Percentiles rank a stretch among this genome's conserved stretches.
Conservation (phyloP, 306 rosid species). For the Acacia melanoxylon region DNA sequence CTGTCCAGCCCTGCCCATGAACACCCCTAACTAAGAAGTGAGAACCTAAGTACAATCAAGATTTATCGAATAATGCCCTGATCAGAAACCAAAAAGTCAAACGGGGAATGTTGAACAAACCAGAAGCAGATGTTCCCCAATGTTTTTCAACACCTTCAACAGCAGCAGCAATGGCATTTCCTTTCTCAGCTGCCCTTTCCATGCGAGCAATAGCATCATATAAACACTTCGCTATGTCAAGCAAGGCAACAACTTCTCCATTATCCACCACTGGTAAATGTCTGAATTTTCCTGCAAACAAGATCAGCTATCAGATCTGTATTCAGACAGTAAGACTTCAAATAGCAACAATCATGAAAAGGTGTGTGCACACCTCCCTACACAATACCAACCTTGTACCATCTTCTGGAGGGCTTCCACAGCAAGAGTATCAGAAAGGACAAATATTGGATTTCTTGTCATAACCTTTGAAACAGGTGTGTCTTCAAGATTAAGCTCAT, state of each 20-base stretch:
- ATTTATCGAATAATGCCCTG: not conserved
- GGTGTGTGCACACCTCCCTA: conserved; percentile 22
- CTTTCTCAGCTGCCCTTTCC: conserved; percentile 99
- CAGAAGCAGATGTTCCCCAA: conserved; percentile 82
- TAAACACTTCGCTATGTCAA: conserved; percentile 97
- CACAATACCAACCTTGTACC: conserved; percentile 81
- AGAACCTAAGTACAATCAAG: not conserved
- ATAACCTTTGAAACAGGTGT: conserved; percentile 93
- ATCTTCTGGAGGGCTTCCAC: conserved; percentile 99
- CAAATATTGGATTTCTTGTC: conserved; percentile 90
- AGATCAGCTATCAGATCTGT: conserved; percentile 34
- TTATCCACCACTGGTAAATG: conserved; percentile 98
- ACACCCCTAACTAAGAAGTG: too few species aligned
- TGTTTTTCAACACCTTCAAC: conserved; percentile 99
- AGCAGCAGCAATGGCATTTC: conserved; percentile 99
- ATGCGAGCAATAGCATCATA: conserved; percentile 97
- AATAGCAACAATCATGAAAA: conserved; percentile 31
- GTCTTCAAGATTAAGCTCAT: conserved; percentile 74
- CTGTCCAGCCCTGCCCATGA: too few species aligned
- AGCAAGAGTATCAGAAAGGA: conserved; percentile 93
- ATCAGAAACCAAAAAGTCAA: conserved; percentile 20
- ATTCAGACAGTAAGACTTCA: conserved; percentile 29
- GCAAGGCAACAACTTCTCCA: conserved; percentile 96
- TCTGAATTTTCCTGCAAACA: conserved; percentile 83
- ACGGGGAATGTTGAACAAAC: conserved; percentile 49